Evolutionary conservation across 306 rosid species (phyloP).

Genomic region (Acmispon strigosus): DNA sequence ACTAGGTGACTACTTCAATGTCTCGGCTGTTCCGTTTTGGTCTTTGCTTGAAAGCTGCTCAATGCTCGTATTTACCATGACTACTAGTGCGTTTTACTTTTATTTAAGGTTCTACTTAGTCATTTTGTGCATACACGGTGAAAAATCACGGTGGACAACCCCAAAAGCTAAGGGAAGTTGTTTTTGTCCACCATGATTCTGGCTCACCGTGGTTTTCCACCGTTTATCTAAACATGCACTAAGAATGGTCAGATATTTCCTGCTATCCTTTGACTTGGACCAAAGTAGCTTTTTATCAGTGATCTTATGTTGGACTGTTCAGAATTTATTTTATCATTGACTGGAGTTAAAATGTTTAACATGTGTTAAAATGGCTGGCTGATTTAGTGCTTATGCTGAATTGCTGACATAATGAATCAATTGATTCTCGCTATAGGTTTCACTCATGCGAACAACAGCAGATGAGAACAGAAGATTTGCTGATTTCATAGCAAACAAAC

Average conservation of each 20-base stretch:
- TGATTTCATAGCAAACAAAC: constrained; percentile 67
- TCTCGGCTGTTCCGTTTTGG: background rate
- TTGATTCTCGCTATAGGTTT: constrained; percentile 48
- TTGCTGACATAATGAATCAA: constrained; percentile 1
- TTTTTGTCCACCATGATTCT: too few relatives aligned
- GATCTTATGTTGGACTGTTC: constrained; percentile 12
- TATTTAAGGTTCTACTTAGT: background rate
- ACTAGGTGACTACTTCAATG: constrained; percentile 3
- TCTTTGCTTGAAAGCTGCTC: constrained; percentile 14
- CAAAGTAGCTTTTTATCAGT: constrained; percentile 1
- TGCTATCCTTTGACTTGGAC: constrained; percentile 1
- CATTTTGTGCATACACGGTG: background rate
- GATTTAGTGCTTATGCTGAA: constrained; percentile 3
- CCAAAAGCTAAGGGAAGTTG: too few relatives aligned
- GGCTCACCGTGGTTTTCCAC: too few relatives aligned
- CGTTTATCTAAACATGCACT: too few relatives aligned
- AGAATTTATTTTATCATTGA: background rate
- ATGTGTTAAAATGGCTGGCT: background rate
- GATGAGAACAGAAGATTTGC: constrained; percentile 79
- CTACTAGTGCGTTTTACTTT: background rate
- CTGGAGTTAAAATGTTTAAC: background rate
- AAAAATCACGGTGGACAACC: too few relatives aligned
- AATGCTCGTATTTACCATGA: background rate
- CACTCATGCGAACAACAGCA: constrained; percentile 73
- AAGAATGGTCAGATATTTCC: background rate